Base-by-base conservation (phyloP, 2,329 filamentous ascomycete species). In the Leptodontidium sp. region DNA sequence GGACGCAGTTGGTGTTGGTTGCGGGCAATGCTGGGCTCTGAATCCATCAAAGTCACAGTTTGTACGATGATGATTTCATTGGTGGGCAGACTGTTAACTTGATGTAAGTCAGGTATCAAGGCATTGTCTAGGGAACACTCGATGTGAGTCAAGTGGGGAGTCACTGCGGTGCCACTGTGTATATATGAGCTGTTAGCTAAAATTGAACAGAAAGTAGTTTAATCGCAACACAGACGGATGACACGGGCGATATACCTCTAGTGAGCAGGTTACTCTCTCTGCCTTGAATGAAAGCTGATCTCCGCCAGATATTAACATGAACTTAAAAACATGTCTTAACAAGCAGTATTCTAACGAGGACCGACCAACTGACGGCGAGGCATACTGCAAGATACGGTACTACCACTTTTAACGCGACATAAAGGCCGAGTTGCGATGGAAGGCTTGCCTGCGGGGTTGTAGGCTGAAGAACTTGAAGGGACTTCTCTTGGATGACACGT, bases 331-430 rank as follows among this genome's bases (percentile, higher is more conserved):
- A 38, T 58, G 55, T 21, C 55, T 58, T 29, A 38, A 38, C 29
- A 29, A 58, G 29, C 26, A 58, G 55, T 17, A 58, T 58, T 58
- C 55, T 11, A 58, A 58, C 55, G 55, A 58, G 55, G 55, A 58
- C 26, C 29, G 29, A 17, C 55, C 55, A n/a, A 58, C 14, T 29
- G 55, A 58, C 40, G 55, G 55, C 29, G 55, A 58, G 29, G 29
- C n/a, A 17, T 58, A 58, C 40, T 35, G 29, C 55, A 49, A 49
- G n/a, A 49, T 49, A 49, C 47, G 47, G 17, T n/a, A 49, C 17
- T 49, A 49, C n/a, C 17, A 49, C 15, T 17, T n/a, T 49, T 8
- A 49, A n/a, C n/a, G 17, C 47, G n/a, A n/a, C 47, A n/a, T 21
- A 17, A 49, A n/a, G 47, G 15, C 17, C n/a, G 32, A 35, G 32